phyloP scores from a whole-genome alignment of 1,284 basidiomycete species.

The Ustilago loliicola region DNA sequence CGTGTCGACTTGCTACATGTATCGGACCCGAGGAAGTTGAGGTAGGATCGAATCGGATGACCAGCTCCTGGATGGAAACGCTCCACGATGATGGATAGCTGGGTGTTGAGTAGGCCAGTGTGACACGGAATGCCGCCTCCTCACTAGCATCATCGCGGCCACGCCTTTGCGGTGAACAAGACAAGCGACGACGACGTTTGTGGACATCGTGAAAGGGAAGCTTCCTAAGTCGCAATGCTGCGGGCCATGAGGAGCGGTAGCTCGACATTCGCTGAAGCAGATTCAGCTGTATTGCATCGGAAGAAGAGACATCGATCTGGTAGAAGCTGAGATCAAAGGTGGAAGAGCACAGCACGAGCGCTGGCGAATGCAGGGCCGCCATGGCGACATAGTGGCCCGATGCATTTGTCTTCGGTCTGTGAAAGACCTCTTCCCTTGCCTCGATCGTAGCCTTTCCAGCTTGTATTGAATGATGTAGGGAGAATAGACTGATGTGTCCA shows the following conservation, averaged over 20 bases:
- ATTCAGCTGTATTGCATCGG: background rate
- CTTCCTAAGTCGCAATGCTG: slow-evolving; percentile 47
- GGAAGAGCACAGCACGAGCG: slow-evolving; percentile 65
- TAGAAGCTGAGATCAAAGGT: slow-evolving; percentile 60
- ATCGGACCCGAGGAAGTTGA: background rate
- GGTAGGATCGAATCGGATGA: slow-evolving; percentile 33
- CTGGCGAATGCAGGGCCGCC: slow-evolving; percentile 55
- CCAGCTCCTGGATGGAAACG: slow-evolving; percentile 65
- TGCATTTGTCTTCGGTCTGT: background rate
- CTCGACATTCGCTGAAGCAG: slow-evolving; percentile 42
- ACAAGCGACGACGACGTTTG: slow-evolving; percentile 20
- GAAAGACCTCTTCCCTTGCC: slow-evolving; percentile 24
- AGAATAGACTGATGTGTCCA: slow-evolving; percentile 64
- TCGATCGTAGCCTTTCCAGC: background rate
- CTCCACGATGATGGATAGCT: slow-evolving; percentile 64
- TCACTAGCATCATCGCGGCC: background rate
- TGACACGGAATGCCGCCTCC: slow-evolving; percentile 48
- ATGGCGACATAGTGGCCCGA: slow-evolving; percentile 22
- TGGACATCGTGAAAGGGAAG: slow-evolving; percentile 49
- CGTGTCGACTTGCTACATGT: slow-evolving; percentile 47
- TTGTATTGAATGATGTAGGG: slow-evolving; percentile 7
- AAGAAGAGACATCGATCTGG: slow-evolving; percentile 12
- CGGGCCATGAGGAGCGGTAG: slow-evolving; percentile 49
- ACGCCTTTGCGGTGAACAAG: background rate
- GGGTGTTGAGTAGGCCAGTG: slow-evolving; percentile 65